Base-by-base conservation (phyloP, 1,284 basidiomycete genomes). In the Nidula niveotomentosa region DNA sequence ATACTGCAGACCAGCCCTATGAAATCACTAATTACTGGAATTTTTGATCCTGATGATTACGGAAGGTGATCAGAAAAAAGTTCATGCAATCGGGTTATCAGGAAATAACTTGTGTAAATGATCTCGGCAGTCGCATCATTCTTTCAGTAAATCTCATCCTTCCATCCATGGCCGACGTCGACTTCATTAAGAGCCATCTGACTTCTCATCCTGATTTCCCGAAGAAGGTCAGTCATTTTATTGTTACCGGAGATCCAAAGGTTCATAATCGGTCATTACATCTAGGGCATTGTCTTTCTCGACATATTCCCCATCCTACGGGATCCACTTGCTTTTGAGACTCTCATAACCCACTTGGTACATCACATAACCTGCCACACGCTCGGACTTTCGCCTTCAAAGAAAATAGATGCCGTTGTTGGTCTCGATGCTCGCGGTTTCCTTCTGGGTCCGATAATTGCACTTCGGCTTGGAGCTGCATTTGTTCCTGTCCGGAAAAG, bases 401-500 rank as follows among this genome's bases (percentile, higher is more conserved):
- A 83, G 63, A 93, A 91, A 73, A 88, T 99, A 60, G 96, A 99
- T 73, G 92, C 93, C 51, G 84, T 99, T 58, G 94, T 99, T 54
- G 97, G 94, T 37, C 82, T 99, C 45, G 97, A 99, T 71, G 96
- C 96, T 15, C 84, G 97, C 56, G 97, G 97, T 7, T 99, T 99
- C 79, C 82, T 99, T 51, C 76, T 99, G 13, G 97, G 96, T 1
- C 97, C 97, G 3, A 83, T 94, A 62, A 85, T 99, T 64, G 97
- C 97, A 8, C 76, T 94, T 65, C 80, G 96, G 54, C 78, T 99
- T 37, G 94, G 94, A 23, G 95, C 95, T 2, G 93, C 94, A 8
- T 99, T 99, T 65, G 95, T 98, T 1, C 96, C 97, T 17, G 95
- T 99, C 18, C 83, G 97, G 59, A 99, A 99, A 76, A 78, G 76